Evolutionary conservation across 2,329 filamentous ascomycete species (phyloP), one percentile per base, ranked within the genome.

Genomic region (Colletotrichum chrysophilum): DNA sequence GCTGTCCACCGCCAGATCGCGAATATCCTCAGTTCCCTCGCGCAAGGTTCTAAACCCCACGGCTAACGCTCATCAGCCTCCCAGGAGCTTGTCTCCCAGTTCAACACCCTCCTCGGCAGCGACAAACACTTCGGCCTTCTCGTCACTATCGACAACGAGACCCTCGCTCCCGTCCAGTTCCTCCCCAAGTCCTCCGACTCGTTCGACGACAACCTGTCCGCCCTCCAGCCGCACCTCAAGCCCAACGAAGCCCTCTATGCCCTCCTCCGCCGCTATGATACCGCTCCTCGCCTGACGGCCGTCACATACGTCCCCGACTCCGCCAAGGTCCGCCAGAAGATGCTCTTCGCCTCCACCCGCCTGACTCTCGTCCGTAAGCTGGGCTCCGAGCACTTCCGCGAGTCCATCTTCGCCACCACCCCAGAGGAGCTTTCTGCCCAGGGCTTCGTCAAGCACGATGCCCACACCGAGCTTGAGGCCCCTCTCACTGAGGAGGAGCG

Each of bases 311-410:
- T 97, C 7, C 95, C 95, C 30, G 94, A 96, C 84, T 82, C 91
- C 1, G 95, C 95, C 52, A 94, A 93, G 32, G 94, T 97, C 72
- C 92, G 95, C 52, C 93, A 95, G 83, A 97, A 97, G 88, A 97
- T 95, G 93, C 90, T 97, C 26, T 96, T 96, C 83, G 94, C 95
- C 7, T 91, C 92, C 28, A 96, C 95, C 32, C 91, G 94, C 12
- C 87, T 96, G 79, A 94, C 94, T 1, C 89, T 97, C 2, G 90
- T 93, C 66, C 91, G 94, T 56, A 94, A 96, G 85, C 88, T 97
- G 12, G 95, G 95, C 61, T 91, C 92, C 70, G 94, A 97, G 83
- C 90, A 95, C 80, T 96, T 97, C 85, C 88, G 93, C 67, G 94
- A 96, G 82, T 94, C 91, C 28, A 88, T 96, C 56, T 95, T 96